Evolutionary conservation across 2,329 filamentous ascomycete species (phyloP), one percentile per base, ranked within the genome.

Genomic region (Colletotrichum sp.): DNA sequence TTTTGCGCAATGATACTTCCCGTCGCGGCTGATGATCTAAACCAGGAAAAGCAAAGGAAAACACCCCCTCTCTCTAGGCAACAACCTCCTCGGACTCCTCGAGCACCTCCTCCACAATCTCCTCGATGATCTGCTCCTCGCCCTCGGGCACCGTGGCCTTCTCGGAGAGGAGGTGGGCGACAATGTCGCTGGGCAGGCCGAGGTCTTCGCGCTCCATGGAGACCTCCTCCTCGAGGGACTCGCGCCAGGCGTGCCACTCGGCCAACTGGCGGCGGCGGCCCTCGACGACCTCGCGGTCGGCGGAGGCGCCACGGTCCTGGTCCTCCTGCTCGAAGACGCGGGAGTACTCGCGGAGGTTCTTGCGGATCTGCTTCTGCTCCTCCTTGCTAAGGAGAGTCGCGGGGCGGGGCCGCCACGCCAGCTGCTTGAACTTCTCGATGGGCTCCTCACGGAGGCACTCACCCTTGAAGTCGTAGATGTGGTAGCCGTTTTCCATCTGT

Each of bases 401-500:
- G 25, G 97, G 97, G 59, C 97, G 94, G 25, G 97, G 97, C 61
- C 97, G 94, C 97, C 97, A 99, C 78, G 95, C 87, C 87, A 96
- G 95, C 86, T 99, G 97, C 92, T 98, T 98, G 92, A 99, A 99
- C 87, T 98, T 98, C 80, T 99, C 97, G 75, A 98, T 91, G 68
- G 93, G 93, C 86, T 98, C 95, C 87, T 99, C 98, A 75, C 96
- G 93, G 71, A 99, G 92, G 71, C 94, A 91, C 81, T 95, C 93
- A 79, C 97, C 98, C 85, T 93, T 95, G 92, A 99, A 99, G 84
- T 98, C 96, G 91, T 98, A 99, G 77, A 99, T 89, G 86, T 99
- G 96, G 90, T 98, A 99, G 78, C 97, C 97, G 85, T 99, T 99
- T 90, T 99, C 97, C 95, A 99, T 98, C 95, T 98, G 83, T 65